Conservation (phyloP, 2,329 filamentous ascomycete species). For the Talaromyces sp. region DNA sequence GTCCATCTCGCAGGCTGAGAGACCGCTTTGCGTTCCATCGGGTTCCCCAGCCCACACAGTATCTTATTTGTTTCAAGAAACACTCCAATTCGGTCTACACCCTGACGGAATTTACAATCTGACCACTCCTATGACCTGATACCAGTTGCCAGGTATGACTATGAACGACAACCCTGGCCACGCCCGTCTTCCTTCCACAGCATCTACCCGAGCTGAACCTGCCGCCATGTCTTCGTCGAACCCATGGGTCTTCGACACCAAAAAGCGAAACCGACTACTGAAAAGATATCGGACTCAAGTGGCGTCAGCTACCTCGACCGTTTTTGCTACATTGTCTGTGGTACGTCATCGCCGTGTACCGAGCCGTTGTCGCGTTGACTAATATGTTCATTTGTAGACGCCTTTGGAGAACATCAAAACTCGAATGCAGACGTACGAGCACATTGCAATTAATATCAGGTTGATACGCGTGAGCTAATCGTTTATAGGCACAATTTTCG, state of each 20-base stretch:
- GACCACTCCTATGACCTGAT: slow-evolving; percentile 7
- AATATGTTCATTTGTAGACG: slow-evolving; percentile 26
- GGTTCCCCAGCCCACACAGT: slow-evolving; percentile 38
- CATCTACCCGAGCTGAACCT: slow-evolving; percentile 28
- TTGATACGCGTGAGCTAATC: slow-evolving; percentile 5
- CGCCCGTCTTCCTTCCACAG: slow-evolving; percentile 32
- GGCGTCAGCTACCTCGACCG: slow-evolving; percentile 39
- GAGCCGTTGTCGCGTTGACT: background rate
- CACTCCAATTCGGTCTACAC: slow-evolving; percentile 6
- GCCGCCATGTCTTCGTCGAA: slow-evolving; percentile 27
- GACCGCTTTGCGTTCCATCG: slow-evolving; percentile 50
- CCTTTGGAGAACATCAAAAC: slow-evolving; percentile 46
- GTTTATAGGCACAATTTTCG: slow-evolving; percentile 38
- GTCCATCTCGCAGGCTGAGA: slow-evolving; percentile 44
- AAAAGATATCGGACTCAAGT: slow-evolving; percentile 45
- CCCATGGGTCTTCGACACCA: slow-evolving; percentile 33
- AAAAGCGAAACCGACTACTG: slow-evolving; percentile 37
- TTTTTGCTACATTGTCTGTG: slow-evolving; percentile 41
- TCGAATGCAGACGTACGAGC: slow-evolving; percentile 45
- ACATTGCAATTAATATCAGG: background rate
- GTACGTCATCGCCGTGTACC: slow-evolving; percentile 26
- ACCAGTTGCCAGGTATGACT: slow-evolving; percentile 30
- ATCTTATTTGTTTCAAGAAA: background rate
- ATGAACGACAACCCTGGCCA: slow-evolving; percentile 35
- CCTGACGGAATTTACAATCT: background rate